A percentile compares a stretch with the other conserved stretches of the same genome.
Conservation (phyloP, 2,329 filamentous ascomycete species). For the Talaromyces atroroseus region DNA sequence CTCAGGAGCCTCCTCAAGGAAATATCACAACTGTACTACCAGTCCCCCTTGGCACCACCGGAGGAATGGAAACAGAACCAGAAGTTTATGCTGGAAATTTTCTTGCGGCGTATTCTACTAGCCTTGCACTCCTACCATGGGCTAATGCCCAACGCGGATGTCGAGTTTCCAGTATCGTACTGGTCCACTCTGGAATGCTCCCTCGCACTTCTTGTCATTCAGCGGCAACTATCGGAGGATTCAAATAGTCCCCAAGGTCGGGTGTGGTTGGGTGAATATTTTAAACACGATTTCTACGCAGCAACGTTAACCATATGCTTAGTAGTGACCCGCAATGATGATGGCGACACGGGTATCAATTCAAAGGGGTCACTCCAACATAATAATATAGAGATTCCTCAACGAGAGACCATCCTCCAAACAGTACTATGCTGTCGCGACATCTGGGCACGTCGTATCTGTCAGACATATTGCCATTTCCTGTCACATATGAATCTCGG, state of each 20-base stretch:
- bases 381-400: conserved; percentile 12
- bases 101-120: conserved; percentile 24
- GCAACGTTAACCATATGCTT: conserved; percentile 18
- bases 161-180: conserved; percentile 24
- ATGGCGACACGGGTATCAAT: conserved; percentile 7
- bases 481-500: conserved; percentile 13
- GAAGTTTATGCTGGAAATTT: conserved; percentile 21
- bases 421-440: conserved; percentile 17
- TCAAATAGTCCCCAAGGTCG: conserved; percentile 7
- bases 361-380: neutral
- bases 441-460: conserved; percentile 47
- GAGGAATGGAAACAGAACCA: conserved; percentile 15
- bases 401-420: conserved; percentile 17
- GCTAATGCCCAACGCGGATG: conserved; percentile 17
- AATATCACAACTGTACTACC: conserved; percentile 7
- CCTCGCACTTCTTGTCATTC: conserved; percentile 25
- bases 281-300: conserved; percentile 19
- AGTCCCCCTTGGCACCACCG: neutral
- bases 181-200: conserved; percentile 28
- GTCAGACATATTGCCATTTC: conserved; percentile 14
- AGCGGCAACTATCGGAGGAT: conserved; percentile 22
- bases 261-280: conserved; percentile 17
- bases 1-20: conserved; percentile 14
- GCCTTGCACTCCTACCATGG: conserved; percentile 24
- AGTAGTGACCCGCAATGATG: conserved; percentile 15